phyloP scores from a whole-genome alignment of 2,329 filamentous ascomycete species.

The Pyrenochaeta sp. region DNA sequence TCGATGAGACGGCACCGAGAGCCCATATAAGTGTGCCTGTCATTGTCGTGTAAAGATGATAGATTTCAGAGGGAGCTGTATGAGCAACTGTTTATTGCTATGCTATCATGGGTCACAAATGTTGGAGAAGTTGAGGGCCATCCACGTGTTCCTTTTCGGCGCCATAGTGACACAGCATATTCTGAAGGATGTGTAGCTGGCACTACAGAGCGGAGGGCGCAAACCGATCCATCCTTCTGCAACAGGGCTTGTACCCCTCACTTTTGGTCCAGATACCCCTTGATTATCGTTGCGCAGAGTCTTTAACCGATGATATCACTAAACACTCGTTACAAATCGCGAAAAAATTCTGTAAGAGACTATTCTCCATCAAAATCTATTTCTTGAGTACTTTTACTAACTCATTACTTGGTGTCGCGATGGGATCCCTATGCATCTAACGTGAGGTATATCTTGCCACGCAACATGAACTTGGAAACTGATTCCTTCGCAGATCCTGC shows the following conservation, averaged over 20 bases:
- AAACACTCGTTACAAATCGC: no score
- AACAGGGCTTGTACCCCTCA: neutral
- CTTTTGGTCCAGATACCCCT: no score
- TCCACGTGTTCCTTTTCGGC: neutral
- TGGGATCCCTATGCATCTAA: neutral
- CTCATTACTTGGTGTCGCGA: no score
- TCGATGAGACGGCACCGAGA: neutral
- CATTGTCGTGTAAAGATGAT: neutral
- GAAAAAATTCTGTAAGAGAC: no score
- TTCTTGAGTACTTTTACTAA: no score
- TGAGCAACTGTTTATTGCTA: neutral
- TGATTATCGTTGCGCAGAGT: no score
- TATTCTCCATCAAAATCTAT: no score
- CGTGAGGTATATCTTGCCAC: neutral
- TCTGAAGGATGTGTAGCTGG: neutral
- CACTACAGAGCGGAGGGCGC: neutral
- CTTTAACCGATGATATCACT: no score
- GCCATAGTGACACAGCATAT: neutral
- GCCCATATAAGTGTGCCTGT: slow-evolving; percentile 1
- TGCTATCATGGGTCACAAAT: neutral
- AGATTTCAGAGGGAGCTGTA: neutral
- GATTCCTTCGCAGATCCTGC: neutral
- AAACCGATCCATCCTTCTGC: neutral
- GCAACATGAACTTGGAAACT: neutral
- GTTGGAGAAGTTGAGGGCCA: neutral